Conservation (phyloP, 306 rosid species). For the Echinosophora koreensis region DNA sequence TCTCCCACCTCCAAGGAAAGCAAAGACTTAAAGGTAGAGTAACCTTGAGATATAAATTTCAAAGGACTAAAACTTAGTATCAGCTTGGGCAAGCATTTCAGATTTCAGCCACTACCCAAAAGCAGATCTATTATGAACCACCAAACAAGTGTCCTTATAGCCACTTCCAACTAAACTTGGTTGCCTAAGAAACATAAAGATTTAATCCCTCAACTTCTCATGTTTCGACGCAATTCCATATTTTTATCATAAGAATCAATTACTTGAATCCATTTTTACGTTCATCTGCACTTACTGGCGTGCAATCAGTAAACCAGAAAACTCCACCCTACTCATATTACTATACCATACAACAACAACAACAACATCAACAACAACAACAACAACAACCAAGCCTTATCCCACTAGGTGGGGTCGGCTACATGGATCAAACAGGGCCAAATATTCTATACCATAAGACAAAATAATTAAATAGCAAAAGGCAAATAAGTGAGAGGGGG, state of each 20-base stretch:
- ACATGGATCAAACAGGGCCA: no score
- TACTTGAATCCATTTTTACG: background rate
- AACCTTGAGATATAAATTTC: no score
- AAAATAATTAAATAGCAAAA: slow-evolving; percentile 6
- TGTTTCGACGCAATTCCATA: slow-evolving; percentile 14
- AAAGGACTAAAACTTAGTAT: no score
- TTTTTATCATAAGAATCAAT: slow-evolving; percentile 1
- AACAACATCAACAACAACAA: no score
- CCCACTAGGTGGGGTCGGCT: no score
- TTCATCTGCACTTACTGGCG: background rate
- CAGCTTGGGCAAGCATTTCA: slow-evolving; percentile 6
- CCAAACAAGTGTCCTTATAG: slow-evolving; percentile 2
- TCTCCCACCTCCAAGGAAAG: no score
- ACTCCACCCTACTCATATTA: slow-evolving; percentile 16
- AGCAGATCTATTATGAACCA: background rate
- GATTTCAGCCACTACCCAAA: slow-evolving; percentile 29
- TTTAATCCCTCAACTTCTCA: slow-evolving; percentile 11
- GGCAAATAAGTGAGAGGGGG: slow-evolving; percentile 19
- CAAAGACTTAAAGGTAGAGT: no score
- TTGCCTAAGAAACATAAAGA: slow-evolving; percentile 18
- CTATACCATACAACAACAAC: no score
- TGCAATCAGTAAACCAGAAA: slow-evolving; percentile 16
- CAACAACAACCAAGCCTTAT: no score
- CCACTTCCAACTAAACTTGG: slow-evolving; percentile 12
- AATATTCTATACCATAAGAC: slow-evolving; percentile 10